These are phyloP conservation scores for Gentiana macrophylla DNA, from an alignment of 257 asterid species.

Conservation along the genomic window DNA sequence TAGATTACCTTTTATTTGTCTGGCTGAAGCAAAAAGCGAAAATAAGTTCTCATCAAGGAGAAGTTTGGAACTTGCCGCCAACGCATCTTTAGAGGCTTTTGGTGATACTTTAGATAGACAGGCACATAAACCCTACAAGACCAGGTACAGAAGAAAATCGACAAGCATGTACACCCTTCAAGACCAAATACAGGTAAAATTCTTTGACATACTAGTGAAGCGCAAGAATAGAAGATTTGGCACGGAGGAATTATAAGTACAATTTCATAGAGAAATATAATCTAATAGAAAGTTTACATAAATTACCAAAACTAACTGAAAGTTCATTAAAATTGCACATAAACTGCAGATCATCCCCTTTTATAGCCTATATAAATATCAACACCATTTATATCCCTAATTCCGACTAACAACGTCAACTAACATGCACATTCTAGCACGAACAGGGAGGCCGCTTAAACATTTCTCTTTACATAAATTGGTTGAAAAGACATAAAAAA, in stretches of 20 bases:
- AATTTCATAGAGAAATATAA: neutral
- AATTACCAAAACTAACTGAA: neutral
- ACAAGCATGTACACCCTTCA: constrained; percentile 46
- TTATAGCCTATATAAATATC: too few relatives aligned
- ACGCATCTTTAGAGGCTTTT: constrained; percentile 23
- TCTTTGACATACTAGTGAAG: neutral
- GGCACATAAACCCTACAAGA: constrained; percentile 43
- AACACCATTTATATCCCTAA: too few relatives aligned
- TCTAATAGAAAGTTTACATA: neutral
- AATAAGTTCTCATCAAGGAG: constrained; percentile 26
- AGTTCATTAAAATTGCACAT: neutral
- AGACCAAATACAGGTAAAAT: constrained; percentile 9
- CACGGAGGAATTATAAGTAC: neutral
- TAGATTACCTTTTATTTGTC: constrained; percentile 39
- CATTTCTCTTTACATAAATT: neutral
- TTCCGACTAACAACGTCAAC: too few relatives aligned
- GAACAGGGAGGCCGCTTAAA: neutral
- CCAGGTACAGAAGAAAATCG: constrained; percentile 8
- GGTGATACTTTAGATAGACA: constrained; percentile 32
- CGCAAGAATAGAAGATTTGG: neutral
- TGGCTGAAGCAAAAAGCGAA: constrained; percentile 23
- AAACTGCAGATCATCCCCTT: too few relatives aligned
- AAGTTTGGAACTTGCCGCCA: constrained; percentile 29
- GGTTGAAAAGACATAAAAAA: neutral
- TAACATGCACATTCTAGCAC: too few relatives aligned